phyloP scores from a whole-genome alignment of 176 grass and related monocot genomes.

The Cenchrus purpureus region DNA sequence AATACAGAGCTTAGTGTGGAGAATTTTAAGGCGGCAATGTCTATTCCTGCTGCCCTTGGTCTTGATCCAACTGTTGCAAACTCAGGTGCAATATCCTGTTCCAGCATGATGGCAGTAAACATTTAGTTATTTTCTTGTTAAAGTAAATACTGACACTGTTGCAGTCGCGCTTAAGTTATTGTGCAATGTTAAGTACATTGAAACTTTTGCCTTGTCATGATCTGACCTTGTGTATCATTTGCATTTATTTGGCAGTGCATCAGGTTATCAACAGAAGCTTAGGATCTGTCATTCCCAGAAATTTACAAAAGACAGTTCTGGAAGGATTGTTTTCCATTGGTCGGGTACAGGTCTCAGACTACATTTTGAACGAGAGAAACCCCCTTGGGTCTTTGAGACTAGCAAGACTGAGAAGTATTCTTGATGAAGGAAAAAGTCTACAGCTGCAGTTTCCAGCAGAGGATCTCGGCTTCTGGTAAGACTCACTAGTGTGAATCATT shows the following conservation, averaged over 20 bases:
- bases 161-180: no score
- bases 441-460: constrained; percentile 96
- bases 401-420: constrained; percentile 75
- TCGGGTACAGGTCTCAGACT: constrained; percentile 78
- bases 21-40: constrained; percentile 95
- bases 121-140: neutral
- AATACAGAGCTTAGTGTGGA: constrained; percentile 87
- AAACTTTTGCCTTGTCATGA: no score
- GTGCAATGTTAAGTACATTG: no score
- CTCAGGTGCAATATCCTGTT: constrained; percentile 57
- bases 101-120: neutral
- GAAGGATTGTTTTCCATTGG: constrained; percentile 93
- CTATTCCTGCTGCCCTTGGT: constrained; percentile 86
- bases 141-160: neutral
- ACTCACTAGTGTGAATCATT: neutral
- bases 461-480: constrained; percentile 96
- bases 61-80: constrained; percentile 94
- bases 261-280: constrained; percentile 73
- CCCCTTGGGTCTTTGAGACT: constrained; percentile 72
- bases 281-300: constrained; percentile 70
- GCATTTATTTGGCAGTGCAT: constrained; percentile 63
- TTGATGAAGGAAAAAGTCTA: constrained; percentile 93
- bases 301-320: constrained; percentile 65
- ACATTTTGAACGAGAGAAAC: constrained; percentile 86
- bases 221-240: neutral